Conservation (phyloP, 352 stramenopile genomes). For the Pythium guiyangense region DNA sequence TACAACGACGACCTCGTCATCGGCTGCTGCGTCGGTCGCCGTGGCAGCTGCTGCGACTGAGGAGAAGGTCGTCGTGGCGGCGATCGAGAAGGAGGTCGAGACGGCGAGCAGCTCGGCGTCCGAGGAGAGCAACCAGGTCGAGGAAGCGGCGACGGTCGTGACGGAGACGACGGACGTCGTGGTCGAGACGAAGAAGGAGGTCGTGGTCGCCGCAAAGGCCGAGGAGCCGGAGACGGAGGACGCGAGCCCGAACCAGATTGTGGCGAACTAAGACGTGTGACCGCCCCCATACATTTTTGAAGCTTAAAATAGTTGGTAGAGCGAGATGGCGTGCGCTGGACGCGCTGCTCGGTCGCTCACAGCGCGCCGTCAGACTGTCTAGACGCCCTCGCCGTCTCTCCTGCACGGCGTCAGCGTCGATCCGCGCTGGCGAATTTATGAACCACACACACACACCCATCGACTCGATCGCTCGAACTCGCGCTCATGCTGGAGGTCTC, state of each 20-base stretch:
- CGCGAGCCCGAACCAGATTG: conserved; percentile 7
- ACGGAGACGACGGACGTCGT: background rate
- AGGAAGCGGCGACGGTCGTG: conserved; percentile 8
- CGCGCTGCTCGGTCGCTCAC: background rate
- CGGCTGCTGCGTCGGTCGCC: background rate
- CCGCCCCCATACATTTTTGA: background rate
- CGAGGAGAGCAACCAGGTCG: conserved; percentile 6
- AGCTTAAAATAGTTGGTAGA: background rate
- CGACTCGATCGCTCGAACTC: too few species aligned
- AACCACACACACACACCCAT: background rate
- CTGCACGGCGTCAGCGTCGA: too few species aligned
- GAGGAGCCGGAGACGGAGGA: conserved; percentile 22
- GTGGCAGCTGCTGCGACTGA: too few species aligned
- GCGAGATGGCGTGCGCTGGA: background rate
- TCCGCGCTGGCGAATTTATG: background rate
- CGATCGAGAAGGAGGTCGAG: background rate
- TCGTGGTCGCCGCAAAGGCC: conserved; percentile 11
- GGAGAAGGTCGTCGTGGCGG: background rate
- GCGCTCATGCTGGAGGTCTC: too few species aligned
- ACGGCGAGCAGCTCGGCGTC: background rate
- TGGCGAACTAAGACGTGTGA: background rate
- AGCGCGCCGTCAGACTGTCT: background rate
- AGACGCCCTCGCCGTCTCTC: background rate
- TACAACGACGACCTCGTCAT: background rate
- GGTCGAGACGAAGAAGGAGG: conserved; percentile 14